Evolutionary conservation across 2,329 filamentous ascomycete genomes (phyloP), one percentile per base, ranked within the genome.

Genomic region (Orbilia blumenaviensis): DNA sequence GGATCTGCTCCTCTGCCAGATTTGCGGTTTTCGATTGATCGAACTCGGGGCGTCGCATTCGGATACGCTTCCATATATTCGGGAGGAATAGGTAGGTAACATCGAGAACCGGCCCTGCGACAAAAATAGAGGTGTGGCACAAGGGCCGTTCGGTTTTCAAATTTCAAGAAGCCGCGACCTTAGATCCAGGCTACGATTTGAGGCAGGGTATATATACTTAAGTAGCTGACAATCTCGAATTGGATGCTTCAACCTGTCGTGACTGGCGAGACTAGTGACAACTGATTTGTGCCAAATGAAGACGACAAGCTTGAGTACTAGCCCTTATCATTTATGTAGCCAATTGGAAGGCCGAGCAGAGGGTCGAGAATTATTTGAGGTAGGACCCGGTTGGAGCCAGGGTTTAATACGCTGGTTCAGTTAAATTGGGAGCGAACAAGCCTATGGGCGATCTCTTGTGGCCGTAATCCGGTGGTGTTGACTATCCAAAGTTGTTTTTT

Each of bases 371-470:
- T 41, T 42, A 63, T 63, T 58, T 52, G 54, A 50, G 54, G 66
- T 34, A 38, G 34, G 58, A 64, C 44, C 54, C 60, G 50, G 50
- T 72, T 64, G 48, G 60, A 60, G 48, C 67, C 38, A 44, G 67
- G 58, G 67, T 63, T 63, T 71, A 63, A 71, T 71, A 71, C 56
- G 71, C 27, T 67, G 63, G 71, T 56, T 67, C 62, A 75, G 71
- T 75, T 75, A 68, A 75, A 75, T 75, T 75, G 69, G 46, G 41
- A 21, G 60, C 44, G 32, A 32, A 38, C 60, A 44, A 74, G 46
- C 63, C 63, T 66, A 68, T 66, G 56, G 52, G 61, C 29, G 71
- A 67, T 68, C 71, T 58, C 44, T 29, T 54, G 25, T 52, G 27
- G 52, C 10, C 48, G 50, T 52, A 56, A 75, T 68, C 64, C 54